A percentile compares a stretch with the other conserved stretches of the same genome.
Evolutionary conservation across 805 yeast genomes (phyloP).

Genomic region (Hanseniaspora occidentalis): DNA sequence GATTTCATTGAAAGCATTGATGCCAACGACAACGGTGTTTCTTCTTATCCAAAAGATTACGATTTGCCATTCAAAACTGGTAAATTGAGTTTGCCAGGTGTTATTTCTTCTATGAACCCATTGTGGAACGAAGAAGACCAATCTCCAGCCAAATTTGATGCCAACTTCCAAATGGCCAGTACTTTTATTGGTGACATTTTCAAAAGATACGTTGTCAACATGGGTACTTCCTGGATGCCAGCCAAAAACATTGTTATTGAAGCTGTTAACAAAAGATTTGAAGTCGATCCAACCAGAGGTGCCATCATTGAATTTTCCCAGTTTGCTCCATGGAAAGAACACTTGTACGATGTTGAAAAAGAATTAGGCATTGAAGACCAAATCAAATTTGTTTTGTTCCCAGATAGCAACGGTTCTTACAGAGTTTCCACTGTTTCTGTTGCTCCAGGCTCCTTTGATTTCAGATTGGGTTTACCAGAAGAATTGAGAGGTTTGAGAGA

Average conservation of each 20-base stretch:
- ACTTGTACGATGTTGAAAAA: constrained; percentile 61
- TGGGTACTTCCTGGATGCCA: constrained; percentile 84
- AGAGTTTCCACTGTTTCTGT: constrained; percentile 88
- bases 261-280: constrained; percentile 50
- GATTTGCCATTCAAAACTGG: constrained; percentile 58
- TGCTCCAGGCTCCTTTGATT: constrained; percentile 64
- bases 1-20: constrained; percentile 86
- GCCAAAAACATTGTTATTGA: constrained; percentile 65
- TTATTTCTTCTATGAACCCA: constrained; percentile 75
- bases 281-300: constrained; percentile 51
- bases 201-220: constrained; percentile 47
- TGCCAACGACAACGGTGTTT: constrained; percentile 92
- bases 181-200: constrained; percentile 77
- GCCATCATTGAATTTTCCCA: constrained; percentile 59
- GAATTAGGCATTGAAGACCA: constrained; percentile 41
- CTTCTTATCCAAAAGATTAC: constrained; percentile 37
- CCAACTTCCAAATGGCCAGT: constrained; percentile 56
- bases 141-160: constrained; percentile 54
- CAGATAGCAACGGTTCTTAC: constrained; percentile 63
- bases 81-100: constrained; percentile 63
- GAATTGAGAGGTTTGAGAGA: constrained; percentile 95
- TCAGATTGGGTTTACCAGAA: constrained; percentile 80
- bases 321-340: constrained; percentile 94
- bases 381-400: constrained; percentile 66
- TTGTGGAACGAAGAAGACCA: constrained; percentile 52